Percentiles rank a stretch among this genome's conserved stretches.
Evolutionary conservation across 2,329 filamentous ascomycete species (phyloP).

Genomic region (Stagonosporopsis cucurbitacearum): DNA sequence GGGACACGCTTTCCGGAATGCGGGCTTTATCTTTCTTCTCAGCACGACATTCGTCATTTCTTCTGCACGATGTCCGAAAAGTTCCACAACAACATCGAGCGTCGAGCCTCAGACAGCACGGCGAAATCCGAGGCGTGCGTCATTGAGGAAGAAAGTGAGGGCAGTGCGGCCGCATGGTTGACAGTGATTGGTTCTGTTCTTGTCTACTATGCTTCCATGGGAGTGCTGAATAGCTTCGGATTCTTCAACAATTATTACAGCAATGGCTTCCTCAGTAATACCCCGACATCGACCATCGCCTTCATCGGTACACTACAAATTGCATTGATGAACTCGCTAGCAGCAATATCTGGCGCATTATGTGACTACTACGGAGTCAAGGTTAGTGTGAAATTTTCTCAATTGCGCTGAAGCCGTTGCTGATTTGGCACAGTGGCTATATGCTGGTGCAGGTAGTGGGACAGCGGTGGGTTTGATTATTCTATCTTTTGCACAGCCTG

Average conservation of each 20-base stretch:
- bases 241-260: conserved; percentile 56
- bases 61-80: conserved; percentile 26
- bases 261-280: conserved; percentile 39
- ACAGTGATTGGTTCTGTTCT: conserved; percentile 47
- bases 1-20: conserved; percentile 16
- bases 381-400: conserved; percentile 42
- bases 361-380: conserved; percentile 68
- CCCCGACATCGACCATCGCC: conserved; percentile 47
- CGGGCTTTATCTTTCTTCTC: conserved; percentile 3
- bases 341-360: conserved; percentile 66
- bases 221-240: conserved; percentile 52
- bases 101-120: conserved; percentile 19
- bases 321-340: conserved; percentile 58
- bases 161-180: conserved; percentile 37
- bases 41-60: conserved; percentile 15
- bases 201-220: conserved; percentile 49
- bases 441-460: conserved; percentile 35
- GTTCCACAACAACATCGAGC: conserved; percentile 12
- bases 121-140: conserved; percentile 34
- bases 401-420: conserved; percentile 6
- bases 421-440: conserved; percentile 37
- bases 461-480: conserved; percentile 28
- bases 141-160: conserved; percentile 25
- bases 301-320: conserved; percentile 54
- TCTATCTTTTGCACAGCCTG: conserved; percentile 33